Evolutionary conservation across 1,284 basidiomycete genomes (phyloP).

Genomic region (Anthracocystis walkeri): DNA sequence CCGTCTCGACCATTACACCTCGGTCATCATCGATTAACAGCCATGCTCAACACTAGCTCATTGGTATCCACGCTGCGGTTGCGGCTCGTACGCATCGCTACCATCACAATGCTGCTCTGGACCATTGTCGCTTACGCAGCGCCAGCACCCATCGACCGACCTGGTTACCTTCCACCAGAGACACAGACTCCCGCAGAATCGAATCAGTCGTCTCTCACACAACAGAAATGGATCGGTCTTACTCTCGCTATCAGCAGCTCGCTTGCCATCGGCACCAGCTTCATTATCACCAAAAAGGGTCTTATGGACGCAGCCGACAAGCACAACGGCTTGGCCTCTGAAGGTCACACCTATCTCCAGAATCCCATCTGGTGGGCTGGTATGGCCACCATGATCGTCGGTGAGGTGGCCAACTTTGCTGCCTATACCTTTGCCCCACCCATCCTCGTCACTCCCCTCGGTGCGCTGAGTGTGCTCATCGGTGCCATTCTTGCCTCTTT

Average conservation of each 20-base stretch:
- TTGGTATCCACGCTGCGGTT: slow-evolving; percentile 12
- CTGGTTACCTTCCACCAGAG: slow-evolving; percentile 45
- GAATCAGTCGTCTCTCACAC: slow-evolving; percentile 51
- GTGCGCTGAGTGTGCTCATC: slow-evolving; percentile 95
- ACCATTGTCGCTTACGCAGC: slow-evolving; percentile 21
- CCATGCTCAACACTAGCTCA: slow-evolving; percentile 9
- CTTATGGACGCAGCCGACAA: slow-evolving; percentile 68
- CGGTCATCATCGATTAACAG: neutral
- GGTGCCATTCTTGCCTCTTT: slow-evolving; percentile 83
- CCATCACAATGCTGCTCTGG: slow-evolving; percentile 31
- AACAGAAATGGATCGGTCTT: slow-evolving; percentile 68
- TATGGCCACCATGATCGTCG: slow-evolving; percentile 78
- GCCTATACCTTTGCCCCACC: slow-evolving; percentile 98
- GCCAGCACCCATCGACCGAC: slow-evolving; percentile 36
- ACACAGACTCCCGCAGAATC: slow-evolving; percentile 35
- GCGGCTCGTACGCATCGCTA: slow-evolving; percentile 28
- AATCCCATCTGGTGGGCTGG: slow-evolving; percentile 99
- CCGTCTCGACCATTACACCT: too few relatives aligned
- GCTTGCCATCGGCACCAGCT: slow-evolving; percentile 67
- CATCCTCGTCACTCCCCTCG: slow-evolving; percentile 94
- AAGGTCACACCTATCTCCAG: slow-evolving; percentile 77
- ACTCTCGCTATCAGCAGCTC: slow-evolving; percentile 66
- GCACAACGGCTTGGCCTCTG: slow-evolving; percentile 64
- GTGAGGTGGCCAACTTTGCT: slow-evolving; percentile 91
- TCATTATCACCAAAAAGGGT: slow-evolving; percentile 69